Conservation (phyloP, 1,284 basidiomycete genomes). For the Irpex sp. region DNA sequence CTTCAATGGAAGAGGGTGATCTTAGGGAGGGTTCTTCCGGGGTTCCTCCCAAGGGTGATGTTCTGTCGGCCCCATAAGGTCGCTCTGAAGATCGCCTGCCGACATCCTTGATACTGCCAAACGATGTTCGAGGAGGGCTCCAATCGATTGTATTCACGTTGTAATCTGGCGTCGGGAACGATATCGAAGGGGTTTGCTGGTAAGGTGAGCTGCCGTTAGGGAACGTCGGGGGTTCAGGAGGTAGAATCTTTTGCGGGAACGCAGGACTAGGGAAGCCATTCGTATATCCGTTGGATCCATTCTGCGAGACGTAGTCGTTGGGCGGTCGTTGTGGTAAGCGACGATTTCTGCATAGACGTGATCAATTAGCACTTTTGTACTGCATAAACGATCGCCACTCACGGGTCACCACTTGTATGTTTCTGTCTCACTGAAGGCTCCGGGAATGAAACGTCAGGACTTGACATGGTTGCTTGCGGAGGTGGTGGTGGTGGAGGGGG, state of each 20-base stretch:
- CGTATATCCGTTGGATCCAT: conserved; percentile 1
- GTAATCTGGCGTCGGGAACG: conserved; percentile 25
- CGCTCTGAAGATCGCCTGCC: conserved; percentile 13
- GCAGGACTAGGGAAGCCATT: conserved; percentile 5
- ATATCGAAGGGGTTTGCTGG: conserved; percentile 13
- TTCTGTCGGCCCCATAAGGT: conserved; percentile 6
- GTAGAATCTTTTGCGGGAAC: conserved; percentile 8
- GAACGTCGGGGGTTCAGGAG: conserved; percentile 5
- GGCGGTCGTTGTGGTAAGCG: conserved; percentile 7
- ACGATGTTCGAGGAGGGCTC: conserved; percentile 11
- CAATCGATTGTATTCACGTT: conserved; percentile 15
- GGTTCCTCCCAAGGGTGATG: conserved; percentile 10
- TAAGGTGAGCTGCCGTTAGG: not conserved
- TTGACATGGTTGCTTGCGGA: conserved; percentile 21
- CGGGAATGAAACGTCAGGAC: conserved; percentile 15
- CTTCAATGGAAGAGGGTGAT: conserved; percentile 23
- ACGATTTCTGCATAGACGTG: conserved; percentile 3
- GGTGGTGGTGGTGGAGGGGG: conserved; percentile 23
- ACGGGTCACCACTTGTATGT: conserved; percentile 24
- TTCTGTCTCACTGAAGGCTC: conserved; percentile 17
- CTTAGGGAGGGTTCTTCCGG: conserved; percentile 20
- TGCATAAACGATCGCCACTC: conserved; percentile 1
- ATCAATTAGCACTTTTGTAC: not conserved
- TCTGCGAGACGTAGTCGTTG: not conserved
- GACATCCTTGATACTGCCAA: not conserved